Conservation (phyloP, 2,329 filamentous ascomycete genomes). For the Elsinoe australis region DNA sequence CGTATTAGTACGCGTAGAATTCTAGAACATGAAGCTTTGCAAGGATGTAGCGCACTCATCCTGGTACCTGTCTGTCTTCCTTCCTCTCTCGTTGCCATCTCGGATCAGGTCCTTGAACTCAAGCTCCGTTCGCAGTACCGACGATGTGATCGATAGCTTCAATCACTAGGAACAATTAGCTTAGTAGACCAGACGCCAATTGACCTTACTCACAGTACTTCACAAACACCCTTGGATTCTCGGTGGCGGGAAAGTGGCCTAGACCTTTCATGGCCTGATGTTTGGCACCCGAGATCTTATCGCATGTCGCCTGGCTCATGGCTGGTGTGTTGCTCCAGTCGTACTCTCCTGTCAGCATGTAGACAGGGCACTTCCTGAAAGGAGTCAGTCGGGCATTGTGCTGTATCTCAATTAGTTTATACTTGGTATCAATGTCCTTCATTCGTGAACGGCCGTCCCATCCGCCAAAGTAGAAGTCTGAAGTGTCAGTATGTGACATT, state of each 20-base stretch:
- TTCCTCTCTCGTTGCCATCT: no score
- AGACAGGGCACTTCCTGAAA: constrained; percentile 38
- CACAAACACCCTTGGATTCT: constrained; percentile 32
- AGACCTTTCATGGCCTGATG: constrained; percentile 40
- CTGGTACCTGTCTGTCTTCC: no score
- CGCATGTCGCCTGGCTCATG: constrained; percentile 41
- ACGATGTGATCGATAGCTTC: constrained; percentile 30
- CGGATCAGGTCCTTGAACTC: no score
- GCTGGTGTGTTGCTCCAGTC: constrained; percentile 43
- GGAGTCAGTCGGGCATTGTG: neutral
- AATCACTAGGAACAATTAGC: constrained; percentile 23
- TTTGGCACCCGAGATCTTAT: constrained; percentile 41
- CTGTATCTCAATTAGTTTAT: no score
- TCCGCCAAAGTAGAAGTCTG: constrained; percentile 46
- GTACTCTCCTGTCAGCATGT: constrained; percentile 46
- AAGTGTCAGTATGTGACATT: no score
- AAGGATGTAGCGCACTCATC: no score
- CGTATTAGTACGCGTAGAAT: no score
- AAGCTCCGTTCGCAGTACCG: no score
- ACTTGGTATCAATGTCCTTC: constrained; percentile 39
- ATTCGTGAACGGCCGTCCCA: constrained; percentile 43
- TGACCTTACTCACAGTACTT: constrained; percentile 24
- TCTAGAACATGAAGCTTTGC: no score
- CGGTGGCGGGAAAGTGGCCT: constrained; percentile 44
- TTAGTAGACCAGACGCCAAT: no score